Evolutionary conservation across 2,329 filamentous ascomycete species (phyloP).

Genomic region (Cercospora zeina): DNA sequence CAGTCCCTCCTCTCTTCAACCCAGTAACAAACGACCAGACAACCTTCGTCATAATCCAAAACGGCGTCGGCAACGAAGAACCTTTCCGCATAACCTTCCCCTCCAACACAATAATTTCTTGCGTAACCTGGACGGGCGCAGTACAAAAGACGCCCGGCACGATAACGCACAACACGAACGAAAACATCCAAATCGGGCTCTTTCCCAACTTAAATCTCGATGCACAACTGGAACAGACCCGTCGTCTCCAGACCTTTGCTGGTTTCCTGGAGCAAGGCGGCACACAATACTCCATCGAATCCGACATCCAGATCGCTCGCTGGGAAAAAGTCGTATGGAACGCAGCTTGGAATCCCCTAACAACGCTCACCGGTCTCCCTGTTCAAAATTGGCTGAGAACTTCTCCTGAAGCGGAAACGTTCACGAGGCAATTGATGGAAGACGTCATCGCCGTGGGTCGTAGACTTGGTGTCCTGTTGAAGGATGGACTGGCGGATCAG

Average conservation of each 20-base stretch:
- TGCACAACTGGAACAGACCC: constrained; percentile 38
- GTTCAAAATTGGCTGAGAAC: constrained; percentile 48
- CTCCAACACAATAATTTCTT: constrained; percentile 55
- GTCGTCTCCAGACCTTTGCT: constrained; percentile 47
- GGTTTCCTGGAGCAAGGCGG: constrained; percentile 48
- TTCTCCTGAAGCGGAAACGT: constrained; percentile 43
- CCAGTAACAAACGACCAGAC: constrained; percentile 48
- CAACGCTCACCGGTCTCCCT: constrained; percentile 47
- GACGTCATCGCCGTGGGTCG: constrained; percentile 48
- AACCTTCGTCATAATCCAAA: constrained; percentile 63
- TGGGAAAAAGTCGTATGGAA: constrained; percentile 65
- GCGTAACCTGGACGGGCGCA: constrained; percentile 58
- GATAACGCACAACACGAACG: constrained; percentile 54
- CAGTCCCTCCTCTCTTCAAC: constrained; percentile 43
- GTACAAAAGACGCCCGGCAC: constrained; percentile 53
- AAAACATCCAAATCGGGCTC: constrained; percentile 58
- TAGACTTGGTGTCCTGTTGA: constrained; percentile 43
- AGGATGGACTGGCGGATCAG: constrained; percentile 43
- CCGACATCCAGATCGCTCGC: constrained; percentile 58
- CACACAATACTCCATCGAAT: constrained; percentile 51
- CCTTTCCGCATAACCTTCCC: constrained; percentile 55
- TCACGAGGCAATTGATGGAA: constrained; percentile 46
- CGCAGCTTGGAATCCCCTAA: constrained; percentile 61
- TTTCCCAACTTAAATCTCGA: constrained; percentile 47
- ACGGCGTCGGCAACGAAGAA: constrained; percentile 62